Conservation (phyloP, 148 eudicot genomes). For the Fagopyrum tataricum region DNA sequence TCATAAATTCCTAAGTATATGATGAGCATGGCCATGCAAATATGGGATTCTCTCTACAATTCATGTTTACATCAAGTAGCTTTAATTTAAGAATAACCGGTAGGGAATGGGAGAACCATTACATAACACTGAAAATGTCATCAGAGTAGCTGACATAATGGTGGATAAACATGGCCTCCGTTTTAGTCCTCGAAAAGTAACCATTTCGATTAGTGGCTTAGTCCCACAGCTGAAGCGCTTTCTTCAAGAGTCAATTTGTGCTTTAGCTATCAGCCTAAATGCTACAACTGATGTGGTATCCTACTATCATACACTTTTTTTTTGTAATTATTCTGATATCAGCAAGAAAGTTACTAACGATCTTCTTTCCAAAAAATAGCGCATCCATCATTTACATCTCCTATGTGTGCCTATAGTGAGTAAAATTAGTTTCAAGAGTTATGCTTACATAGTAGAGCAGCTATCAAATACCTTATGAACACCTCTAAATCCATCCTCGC, state of each 20-base stretch:
- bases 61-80: not conserved
- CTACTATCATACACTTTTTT: not conserved
- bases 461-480: constrained; percentile 47
- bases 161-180: constrained; percentile 92
- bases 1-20: not conserved
- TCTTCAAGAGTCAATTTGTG: constrained; percentile 63
- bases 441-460: not conserved
- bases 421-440: constrained; percentile 5
- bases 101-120: constrained; percentile 99
- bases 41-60: not conserved
- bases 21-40: not conserved
- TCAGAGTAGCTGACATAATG: constrained; percentile 77
- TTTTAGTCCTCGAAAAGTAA: constrained; percentile 89
- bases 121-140: constrained; percentile 85
- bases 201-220: constrained; percentile 88
- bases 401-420: constrained; percentile 53
- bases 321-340: constrained; percentile 1
- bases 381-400: constrained; percentile 87
- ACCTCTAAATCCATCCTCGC: constrained; percentile 60
- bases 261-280: constrained; percentile 82
- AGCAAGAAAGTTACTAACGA: constrained; percentile 32
- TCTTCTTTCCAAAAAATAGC: constrained; percentile 82
- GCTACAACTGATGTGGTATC: constrained; percentile 88
- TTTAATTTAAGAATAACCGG: constrained; percentile 15
- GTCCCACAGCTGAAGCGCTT: constrained; percentile 88